Percentiles rank a stretch among this genome's conserved stretches.
Evolutionary conservation across 257 asterid genomes (phyloP).

Genomic region (Penstemon newberryi): DNA sequence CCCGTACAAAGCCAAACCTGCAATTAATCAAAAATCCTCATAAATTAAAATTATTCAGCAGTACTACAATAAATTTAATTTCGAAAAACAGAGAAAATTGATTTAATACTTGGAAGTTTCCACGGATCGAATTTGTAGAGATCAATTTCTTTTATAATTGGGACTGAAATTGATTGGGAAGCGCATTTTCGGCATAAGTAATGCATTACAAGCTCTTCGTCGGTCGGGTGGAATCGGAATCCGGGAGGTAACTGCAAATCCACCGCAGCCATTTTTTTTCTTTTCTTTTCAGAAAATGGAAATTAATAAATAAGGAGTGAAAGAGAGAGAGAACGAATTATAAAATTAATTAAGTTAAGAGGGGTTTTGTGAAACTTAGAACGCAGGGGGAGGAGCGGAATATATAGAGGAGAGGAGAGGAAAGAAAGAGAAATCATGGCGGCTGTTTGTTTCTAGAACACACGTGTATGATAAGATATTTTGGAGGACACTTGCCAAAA

Average conservation of each 20-base stretch:
- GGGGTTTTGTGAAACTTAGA: constrained; percentile 61
- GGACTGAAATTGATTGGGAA: constrained; percentile 58
- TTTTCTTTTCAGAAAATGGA: not conserved
- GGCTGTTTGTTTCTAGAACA: constrained; percentile 34
- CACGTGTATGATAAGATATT: constrained; percentile 43
- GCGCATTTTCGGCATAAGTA: constrained; percentile 74
- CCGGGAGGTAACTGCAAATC: constrained; percentile 81
- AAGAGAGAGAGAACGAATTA: not conserved
- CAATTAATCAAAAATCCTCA: constrained; percentile 18
- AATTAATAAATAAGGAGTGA: not conserved
- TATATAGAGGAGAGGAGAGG: constrained; percentile 49
- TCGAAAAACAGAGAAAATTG: not conserved
- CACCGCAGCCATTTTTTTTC: constrained; percentile 42
- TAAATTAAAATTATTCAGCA: not conserved
- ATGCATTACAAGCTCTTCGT: constrained; percentile 88
- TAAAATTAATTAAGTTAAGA: no score
- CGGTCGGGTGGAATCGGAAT: constrained; percentile 87
- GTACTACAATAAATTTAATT: no score
- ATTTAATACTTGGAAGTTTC: constrained; percentile 71
- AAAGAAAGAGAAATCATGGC: constrained; percentile 54
- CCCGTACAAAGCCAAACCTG: constrained; percentile 76
- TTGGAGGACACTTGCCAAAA: constrained; percentile 46
- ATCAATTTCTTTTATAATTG: constrained; percentile 81
- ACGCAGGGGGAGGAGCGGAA: constrained; percentile 42
- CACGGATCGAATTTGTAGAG: constrained; percentile 84